Percentiles rank a stretch among this genome's conserved stretches.
Evolutionary conservation across 2,329 filamentous ascomycete species (phyloP).

Genomic region (Pezicula carpinea): DNA sequence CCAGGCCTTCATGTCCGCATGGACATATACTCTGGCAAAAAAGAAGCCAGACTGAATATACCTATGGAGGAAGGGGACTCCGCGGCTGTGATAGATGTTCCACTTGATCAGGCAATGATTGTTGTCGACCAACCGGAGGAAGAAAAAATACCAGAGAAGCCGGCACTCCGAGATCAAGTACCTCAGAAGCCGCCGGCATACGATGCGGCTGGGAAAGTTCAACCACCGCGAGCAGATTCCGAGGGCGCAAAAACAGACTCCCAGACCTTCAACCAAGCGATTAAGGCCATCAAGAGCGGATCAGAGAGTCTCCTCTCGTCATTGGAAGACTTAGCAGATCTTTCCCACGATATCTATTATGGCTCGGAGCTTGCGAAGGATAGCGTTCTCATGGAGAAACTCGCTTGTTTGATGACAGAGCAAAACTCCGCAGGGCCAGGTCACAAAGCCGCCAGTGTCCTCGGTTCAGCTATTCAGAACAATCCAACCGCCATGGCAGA

Average conservation of each 20-base stretch:
- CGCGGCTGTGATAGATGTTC: slow-evolving; percentile 48
- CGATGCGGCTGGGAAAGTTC: slow-evolving; percentile 52
- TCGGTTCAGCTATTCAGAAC: slow-evolving; percentile 58
- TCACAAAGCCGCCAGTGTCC: slow-evolving; percentile 47
- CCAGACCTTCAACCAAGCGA: slow-evolving; percentile 40
- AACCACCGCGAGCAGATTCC: slow-evolving; percentile 40
- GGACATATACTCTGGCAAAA: slow-evolving; percentile 58
- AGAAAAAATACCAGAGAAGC: slow-evolving; percentile 29
- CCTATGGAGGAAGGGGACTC: slow-evolving; percentile 46
- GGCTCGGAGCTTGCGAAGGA: slow-evolving; percentile 59
- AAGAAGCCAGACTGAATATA: slow-evolving; percentile 63
- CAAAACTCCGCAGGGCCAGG: slow-evolving; percentile 21
- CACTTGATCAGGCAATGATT: slow-evolving; percentile 38
- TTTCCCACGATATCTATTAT: slow-evolving; percentile 67
- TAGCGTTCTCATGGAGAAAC: slow-evolving; percentile 43
- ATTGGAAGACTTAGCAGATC: slow-evolving; percentile 54
- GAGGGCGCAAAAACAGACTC: slow-evolving; percentile 33
- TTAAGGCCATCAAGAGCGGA: slow-evolving; percentile 45
- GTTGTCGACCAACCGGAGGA: slow-evolving; percentile 18
- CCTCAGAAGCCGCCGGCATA: slow-evolving; percentile 50
- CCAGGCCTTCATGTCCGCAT: slow-evolving; percentile 62
- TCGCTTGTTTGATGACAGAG: slow-evolving; percentile 51
- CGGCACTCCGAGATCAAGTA: slow-evolving; percentile 31
- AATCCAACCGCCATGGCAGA: slow-evolving; percentile 56
- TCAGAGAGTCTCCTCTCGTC: slow-evolving; percentile 23